These are phyloP conservation scores for Staphylotrichum tortipilum DNA, from an alignment of 495 filamentous ascomycete genomes.

Conservation along the genomic window DNA sequence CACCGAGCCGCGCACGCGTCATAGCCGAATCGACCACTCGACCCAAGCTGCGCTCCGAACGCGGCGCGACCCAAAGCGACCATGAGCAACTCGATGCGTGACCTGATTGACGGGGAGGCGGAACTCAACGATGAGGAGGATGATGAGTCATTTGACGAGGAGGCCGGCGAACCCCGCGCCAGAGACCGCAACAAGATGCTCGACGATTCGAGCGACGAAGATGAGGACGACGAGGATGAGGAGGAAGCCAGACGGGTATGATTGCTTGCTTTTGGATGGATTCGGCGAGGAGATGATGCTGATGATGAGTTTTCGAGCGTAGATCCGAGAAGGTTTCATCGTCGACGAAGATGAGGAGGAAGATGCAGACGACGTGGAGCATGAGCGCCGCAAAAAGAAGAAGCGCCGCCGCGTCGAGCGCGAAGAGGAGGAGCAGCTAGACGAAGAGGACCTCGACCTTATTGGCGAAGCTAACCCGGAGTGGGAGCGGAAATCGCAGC, in stretches of 20 bases:
- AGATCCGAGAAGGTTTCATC: slow-evolving; percentile 93
- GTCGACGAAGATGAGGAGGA: slow-evolving; percentile 87
- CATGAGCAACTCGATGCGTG: slow-evolving; percentile 57
- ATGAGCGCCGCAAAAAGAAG: slow-evolving; percentile 50
- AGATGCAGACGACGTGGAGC: slow-evolving; percentile 57
- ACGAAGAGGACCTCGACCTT: slow-evolving; percentile 93
- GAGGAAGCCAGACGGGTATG: slow-evolving; percentile 55
- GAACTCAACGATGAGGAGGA: slow-evolving; percentile 85
- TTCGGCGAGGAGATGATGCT: too few relatives aligned
- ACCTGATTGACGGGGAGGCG: slow-evolving; percentile 76
- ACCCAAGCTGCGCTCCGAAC: too few relatives aligned
- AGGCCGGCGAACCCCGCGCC: slow-evolving; percentile 53
- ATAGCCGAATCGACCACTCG: background rate
- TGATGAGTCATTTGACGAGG: slow-evolving; percentile 79
- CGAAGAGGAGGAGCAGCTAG: slow-evolving; percentile 80
- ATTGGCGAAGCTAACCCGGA: slow-evolving; percentile 72
- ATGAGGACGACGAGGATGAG: slow-evolving; percentile 93
- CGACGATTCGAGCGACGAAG: slow-evolving; percentile 88
- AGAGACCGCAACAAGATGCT: slow-evolving; percentile 30
- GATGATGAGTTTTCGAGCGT: background rate
- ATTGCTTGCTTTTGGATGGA: background rate
- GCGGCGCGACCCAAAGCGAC: slow-evolving; percentile 17
- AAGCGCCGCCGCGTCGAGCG: slow-evolving; percentile 68
- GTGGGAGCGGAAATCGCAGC: slow-evolving; percentile 52
- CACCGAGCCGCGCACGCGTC: too few relatives aligned